A percentile compares a stretch with the other conserved stretches of the same genome.
Evolutionary conservation across 2,329 filamentous ascomycete species (phyloP).

Genomic region (Fusarium armeniacum): DNA sequence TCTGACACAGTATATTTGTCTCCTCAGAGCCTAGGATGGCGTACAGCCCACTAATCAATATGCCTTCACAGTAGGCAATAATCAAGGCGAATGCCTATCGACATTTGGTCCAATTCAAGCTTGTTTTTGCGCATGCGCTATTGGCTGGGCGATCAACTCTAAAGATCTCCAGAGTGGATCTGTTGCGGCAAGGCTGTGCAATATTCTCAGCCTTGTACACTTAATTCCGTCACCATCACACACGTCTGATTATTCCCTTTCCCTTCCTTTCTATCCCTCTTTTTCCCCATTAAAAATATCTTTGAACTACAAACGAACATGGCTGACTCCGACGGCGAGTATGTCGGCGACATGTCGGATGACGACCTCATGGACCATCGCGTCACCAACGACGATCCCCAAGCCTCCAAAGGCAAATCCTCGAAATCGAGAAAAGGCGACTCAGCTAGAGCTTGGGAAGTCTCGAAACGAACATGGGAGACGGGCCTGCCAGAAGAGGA

Average conservation of each 20-base stretch:
- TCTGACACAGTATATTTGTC: background rate
- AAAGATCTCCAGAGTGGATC: slow-evolving; percentile 38
- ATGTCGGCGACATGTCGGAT: slow-evolving; percentile 73
- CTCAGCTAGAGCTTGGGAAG: slow-evolving; percentile 73
- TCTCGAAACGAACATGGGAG: slow-evolving; percentile 78
- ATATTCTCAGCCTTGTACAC: slow-evolving; percentile 46
- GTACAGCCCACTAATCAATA: background rate
- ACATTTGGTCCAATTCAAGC: background rate
- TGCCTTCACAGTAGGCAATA: background rate
- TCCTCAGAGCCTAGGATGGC: too few species aligned
- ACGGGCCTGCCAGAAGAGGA: slow-evolving; percentile 77
- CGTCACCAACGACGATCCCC: slow-evolving; percentile 57
- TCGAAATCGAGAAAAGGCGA: slow-evolving; percentile 53
- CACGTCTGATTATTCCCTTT: slow-evolving; percentile 11
- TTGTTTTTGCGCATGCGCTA: slow-evolving; percentile 29
- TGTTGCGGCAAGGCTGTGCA: slow-evolving; percentile 42
- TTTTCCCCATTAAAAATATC: background rate
- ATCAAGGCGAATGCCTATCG: background rate
- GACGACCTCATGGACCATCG: slow-evolving; percentile 71
- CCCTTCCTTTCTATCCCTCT: background rate
- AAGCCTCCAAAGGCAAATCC: slow-evolving; percentile 50
- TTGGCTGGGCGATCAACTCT: slow-evolving; percentile 36
- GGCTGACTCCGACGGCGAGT: slow-evolving; percentile 82
- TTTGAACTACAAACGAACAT: slow-evolving; percentile 57
- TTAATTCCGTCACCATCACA: slow-evolving; percentile 41